A percentile compares a stretch with the other conserved stretches of the same genome.
Conservation (phyloP, 805 yeast species). For the Metschnikowia dekortorum region DNA sequence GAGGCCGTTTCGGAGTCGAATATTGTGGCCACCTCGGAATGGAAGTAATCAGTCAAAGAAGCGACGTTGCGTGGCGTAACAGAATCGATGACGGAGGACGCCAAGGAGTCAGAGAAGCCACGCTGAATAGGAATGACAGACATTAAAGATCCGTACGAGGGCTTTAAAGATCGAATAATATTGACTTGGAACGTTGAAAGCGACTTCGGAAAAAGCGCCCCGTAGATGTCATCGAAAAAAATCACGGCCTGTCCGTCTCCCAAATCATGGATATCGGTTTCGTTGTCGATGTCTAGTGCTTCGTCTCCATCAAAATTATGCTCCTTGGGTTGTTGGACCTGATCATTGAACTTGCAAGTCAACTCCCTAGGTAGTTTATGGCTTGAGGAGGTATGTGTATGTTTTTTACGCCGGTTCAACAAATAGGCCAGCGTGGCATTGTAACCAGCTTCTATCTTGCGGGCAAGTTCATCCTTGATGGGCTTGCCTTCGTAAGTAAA, state of each 20-base stretch:
- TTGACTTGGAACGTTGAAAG: constrained; percentile 36
- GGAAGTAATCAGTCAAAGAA: constrained; percentile 29
- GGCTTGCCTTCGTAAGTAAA: constrained; percentile 58
- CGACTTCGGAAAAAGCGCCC: constrained; percentile 45
- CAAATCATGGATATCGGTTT: constrained; percentile 27
- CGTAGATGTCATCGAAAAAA: constrained; percentile 40
- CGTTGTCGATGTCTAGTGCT: constrained; percentile 19
- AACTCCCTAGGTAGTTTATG: constrained; percentile 13
- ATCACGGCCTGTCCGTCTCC: constrained; percentile 35
- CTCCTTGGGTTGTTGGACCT: constrained; percentile 8
- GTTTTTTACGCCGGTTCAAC: constrained; percentile 1
- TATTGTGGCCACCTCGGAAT: constrained; percentile 24
- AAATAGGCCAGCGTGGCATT: constrained; percentile 22
- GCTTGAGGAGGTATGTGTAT: not conserved
- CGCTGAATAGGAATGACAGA: constrained; percentile 49
- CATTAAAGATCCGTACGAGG: constrained; percentile 32
- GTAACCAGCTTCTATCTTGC: constrained; percentile 58
- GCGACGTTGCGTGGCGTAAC: constrained; percentile 31
- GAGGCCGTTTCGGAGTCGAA: constrained; percentile 15
- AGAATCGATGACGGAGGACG: constrained; percentile 27
- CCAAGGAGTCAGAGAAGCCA: constrained; percentile 42
- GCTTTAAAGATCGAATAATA: constrained; percentile 33
- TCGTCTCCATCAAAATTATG: constrained; percentile 2
- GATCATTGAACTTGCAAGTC: constrained; percentile 18
- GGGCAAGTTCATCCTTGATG: constrained; percentile 44